Evolutionary conservation across 2,329 filamentous ascomycete species (phyloP), one percentile per base, ranked within the genome.

Genomic region (Sarocladium brachiariae): DNA sequence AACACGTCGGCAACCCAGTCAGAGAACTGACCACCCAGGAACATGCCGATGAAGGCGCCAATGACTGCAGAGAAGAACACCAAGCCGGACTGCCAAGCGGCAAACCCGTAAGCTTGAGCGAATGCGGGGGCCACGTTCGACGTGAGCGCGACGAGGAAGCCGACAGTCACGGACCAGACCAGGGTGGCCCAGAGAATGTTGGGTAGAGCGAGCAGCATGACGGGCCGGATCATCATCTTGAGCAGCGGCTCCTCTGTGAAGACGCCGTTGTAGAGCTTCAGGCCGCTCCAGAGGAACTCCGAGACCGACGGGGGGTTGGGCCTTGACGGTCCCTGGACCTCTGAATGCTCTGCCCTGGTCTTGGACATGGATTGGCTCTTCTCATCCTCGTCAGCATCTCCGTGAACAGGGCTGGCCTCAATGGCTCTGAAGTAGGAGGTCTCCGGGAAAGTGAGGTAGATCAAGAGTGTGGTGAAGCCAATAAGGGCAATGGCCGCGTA

Each of bases 131-230:
- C 67, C 2, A 74, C 74, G 50, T 80, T 80, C 39, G 78, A 75
- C 0, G 74, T 72, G 10, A 81, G 73, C 13, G 77, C 76, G 0
- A 78, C 73, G 1, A 78, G 60, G 57, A 80, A 80, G 1, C 76
- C 76, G 50, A 81, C 77, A 1, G 76, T 77, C 2, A 74, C 75
- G 1, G 76, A 69, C 62, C 76, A 70, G 16, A 78, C 71, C 2
- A 79, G 62, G 10, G 77, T 73, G 2, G 74, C 74, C 77, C 77
- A 81, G 2, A 81, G 62, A 0, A 81, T 72, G 0, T 74, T 69
- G 4, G 77, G 78, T 1, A 81, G 65, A 2, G 69, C 51, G 10
- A 79, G 70, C 24, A 81, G 62, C 2, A 70, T 65, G 18, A 80
- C 58, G 1, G 77, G 77, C 0, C 78, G 73, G 7, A 73, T 34